Evolutionary conservation across 805 yeast genomes (phyloP).

Genomic region (Lachancea nothofagi): DNA sequence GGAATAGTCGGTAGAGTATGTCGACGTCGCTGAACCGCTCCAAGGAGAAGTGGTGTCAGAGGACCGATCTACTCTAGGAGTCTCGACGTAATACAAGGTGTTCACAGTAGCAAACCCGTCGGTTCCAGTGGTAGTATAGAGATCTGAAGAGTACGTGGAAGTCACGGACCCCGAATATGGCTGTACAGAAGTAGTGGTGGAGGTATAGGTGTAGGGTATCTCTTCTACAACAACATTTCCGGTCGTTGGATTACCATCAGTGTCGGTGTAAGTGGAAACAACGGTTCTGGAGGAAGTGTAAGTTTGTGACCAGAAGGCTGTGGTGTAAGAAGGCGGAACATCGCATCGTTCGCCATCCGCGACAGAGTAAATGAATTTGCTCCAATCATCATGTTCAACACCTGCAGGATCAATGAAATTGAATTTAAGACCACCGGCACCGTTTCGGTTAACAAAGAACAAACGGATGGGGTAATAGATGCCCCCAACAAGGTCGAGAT

Average conservation of each 20-base stretch:
- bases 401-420: conserved; percentile 22
- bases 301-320: conserved; percentile 6
- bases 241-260: conserved; percentile 11
- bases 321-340: conserved; percentile 5
- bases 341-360: conserved; percentile 7
- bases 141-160: conserved; percentile 11
- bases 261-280: conserved; percentile 10
- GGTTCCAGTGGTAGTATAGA: conserved; percentile 7
- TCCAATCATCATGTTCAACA: conserved; percentile 14
- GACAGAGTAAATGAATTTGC: conserved; percentile 15
- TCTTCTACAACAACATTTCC: conserved; percentile 9
- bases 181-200: conserved; percentile 9
- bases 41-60: conserved; percentile 12
- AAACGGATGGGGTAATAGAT: conserved; percentile 30
- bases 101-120: conserved; percentile 13
- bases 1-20: conserved; percentile 12
- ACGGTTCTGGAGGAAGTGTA: conserved; percentile 12
- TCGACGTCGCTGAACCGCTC: conserved; percentile 15
- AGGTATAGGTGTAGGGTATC: conserved; percentile 9
- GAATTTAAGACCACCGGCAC: conserved; percentile 15
- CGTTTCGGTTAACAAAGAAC: conserved; percentile 20
- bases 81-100: conserved; percentile 13
- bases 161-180: conserved; percentile 10
- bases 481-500: conserved; percentile 23
- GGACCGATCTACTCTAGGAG: conserved; percentile 5